Base-by-base conservation (phyloP, 192 early-diverging fungal genomes). In the Haplosporangium gracile region DNA sequence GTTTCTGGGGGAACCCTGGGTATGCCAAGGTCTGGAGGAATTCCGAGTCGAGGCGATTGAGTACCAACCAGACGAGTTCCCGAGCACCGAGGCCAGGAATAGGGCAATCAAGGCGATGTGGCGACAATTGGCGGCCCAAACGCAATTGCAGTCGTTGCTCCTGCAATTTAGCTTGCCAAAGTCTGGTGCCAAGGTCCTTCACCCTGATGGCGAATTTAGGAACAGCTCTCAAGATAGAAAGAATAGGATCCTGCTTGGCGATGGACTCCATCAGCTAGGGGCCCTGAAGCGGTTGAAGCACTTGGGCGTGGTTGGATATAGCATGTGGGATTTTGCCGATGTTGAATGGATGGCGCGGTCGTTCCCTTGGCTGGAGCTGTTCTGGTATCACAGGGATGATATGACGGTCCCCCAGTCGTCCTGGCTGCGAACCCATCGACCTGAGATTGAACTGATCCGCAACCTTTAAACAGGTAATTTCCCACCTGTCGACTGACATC, bases 1-100 rank as follows among this genome's bases (percentile, higher is more conserved):
- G 32, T 73, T 74, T 80, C 34, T n/a, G 5, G 77, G 70, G 8
- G 24, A 57, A 29, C 47, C 77, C 36, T 79, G 77, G 77, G 39
- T 22, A 29, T 79, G 77, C 24, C 6, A 20, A 32, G 26, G 72
- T 16, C 24, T 79, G 2, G 38, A 79, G 32, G 70, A 79, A 42
- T 24, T 78, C 13, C 24, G 6, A 13, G 0, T 78, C 4, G 34
- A 36, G 3, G 24, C 45, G 16, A 53, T 69, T 7, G 36, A 70
- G 0, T 70, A 55, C n/a, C 22, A 2, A 26, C 55, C 55, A 24
- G 0, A 26, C 55, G 55, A n/a, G n/a, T 26, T 57, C 51, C n/a
- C 20, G 5, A 55, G 53, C 29, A 4, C 49, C 5, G 55, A 26
- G n/a, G 71, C 36, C 24, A n/a, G 42, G 42, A 24, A 42, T 0